Evolutionary conservation across 1,139 yeast species (phyloP).

Genomic region (Saccharomyces hybrid): DNA sequence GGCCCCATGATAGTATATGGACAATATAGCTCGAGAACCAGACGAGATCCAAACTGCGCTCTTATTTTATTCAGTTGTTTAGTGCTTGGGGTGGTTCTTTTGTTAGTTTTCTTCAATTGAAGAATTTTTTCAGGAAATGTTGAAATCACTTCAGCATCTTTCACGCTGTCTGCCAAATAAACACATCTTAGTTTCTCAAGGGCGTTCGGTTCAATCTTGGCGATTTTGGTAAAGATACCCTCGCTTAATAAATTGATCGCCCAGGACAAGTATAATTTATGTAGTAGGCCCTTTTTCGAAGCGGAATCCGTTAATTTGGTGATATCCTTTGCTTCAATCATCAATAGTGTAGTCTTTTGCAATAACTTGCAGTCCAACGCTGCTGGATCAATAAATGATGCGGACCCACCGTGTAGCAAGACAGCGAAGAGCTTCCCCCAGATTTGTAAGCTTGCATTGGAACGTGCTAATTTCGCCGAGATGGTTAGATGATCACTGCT

Average conservation of each 20-base stretch:
- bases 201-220: constrained; percentile 17
- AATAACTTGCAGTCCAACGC: constrained; percentile 1
- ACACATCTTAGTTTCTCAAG: constrained; percentile 35
- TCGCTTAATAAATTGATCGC: constrained; percentile 33
- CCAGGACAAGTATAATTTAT: constrained; percentile 22
- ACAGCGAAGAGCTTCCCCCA: constrained; percentile 32
- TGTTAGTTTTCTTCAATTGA: constrained; percentile 8
- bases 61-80: constrained; percentile 38
- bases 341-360: constrained; percentile 18
- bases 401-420: constrained; percentile 33
- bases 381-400: constrained; percentile 14
- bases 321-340: constrained; percentile 10
- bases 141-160: constrained; percentile 11
- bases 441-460: constrained; percentile 21
- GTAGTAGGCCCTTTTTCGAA: constrained; percentile 3
- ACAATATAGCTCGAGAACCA: constrained; percentile 46
- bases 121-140: constrained; percentile 16
- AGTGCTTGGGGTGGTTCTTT: constrained; percentile 22
- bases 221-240: constrained; percentile 36
- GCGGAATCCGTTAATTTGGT: constrained; percentile 2
- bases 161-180: constrained; percentile 32
- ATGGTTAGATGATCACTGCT: constrained; percentile 40
- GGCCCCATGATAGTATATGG: constrained; percentile 48
- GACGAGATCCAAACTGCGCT: constrained; percentile 41
- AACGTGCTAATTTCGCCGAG: constrained; percentile 19